Evolutionary conservation across 2,329 filamentous ascomycete genomes (phyloP), one percentile per base, ranked within the genome.

Genomic region (Trichophyton rubrum): DNA sequence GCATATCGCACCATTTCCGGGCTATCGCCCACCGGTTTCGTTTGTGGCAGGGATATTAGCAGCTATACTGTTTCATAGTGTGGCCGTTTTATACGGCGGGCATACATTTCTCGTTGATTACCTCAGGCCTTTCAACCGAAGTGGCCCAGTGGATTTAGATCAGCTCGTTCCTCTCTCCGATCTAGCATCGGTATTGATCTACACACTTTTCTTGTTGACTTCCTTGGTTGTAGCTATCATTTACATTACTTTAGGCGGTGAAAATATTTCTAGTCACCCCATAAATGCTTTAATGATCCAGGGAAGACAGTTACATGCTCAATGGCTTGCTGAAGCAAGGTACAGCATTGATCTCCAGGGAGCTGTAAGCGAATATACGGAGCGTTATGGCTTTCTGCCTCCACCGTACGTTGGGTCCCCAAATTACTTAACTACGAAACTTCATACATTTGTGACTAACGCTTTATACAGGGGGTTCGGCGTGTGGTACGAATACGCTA

Each of bases 401-500:
- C 83, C 83, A 27, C 82, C 82, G 70, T 75, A 67, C 64, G 73
- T 68, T 58, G n/a, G 27, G 11, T 22, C 58, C 13, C 43, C 7
- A 57, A 30, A 47, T 60, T 11, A 30, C 1, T 30, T 30, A 30
- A 30, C 6, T 30, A 59, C 38, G 13, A 38, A 9, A 41, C 17
- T 30, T 15, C 2, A 24, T 8, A 38, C 8, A 13, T 38, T 11
- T 24, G 13, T 57, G 7, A n/a, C 55, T 57, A 27, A 41, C 51
- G 1, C 1, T 24, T 27, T 22, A 27, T 33, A n/a, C 55, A 74
- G 72, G 8, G 78, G 78, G 11, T 85, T 85, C 64, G 80, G 84
- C 63, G 72, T 77, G 61, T 85, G 82, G 83, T 84, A 81, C 65
- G 68, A 77, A 41, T 85, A 79, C 67, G 82, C 83, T 1, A 77